These are phyloP conservation scores for Pyrenochaeta sp. DNA, from an alignment of 2,329 filamentous ascomycete species.

Conservation along the genomic window DNA sequence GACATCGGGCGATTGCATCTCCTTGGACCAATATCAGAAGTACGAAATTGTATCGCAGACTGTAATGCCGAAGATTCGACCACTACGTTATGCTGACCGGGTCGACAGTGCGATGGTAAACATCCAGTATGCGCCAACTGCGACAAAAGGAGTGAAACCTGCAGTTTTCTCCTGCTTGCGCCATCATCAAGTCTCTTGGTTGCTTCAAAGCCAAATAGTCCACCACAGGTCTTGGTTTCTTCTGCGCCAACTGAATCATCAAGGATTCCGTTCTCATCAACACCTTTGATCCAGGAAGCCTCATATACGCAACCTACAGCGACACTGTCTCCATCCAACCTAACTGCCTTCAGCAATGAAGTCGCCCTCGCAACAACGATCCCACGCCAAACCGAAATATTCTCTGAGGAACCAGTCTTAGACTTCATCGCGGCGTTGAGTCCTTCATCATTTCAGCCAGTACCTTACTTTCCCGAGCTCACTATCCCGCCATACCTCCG, in stretches of 20 bases:
- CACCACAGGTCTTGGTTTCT: conserved; percentile 7
- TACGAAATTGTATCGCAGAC: too few species aligned
- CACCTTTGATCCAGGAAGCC: conserved; percentile 5
- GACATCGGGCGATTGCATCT: too few species aligned
- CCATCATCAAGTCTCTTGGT: conserved; percentile 40
- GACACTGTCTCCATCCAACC: conserved; percentile 5
- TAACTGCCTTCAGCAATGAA: conserved; percentile 9
- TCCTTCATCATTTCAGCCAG: not conserved
- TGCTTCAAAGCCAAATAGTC: conserved; percentile 11
- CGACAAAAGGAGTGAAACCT: conserved; percentile 40
- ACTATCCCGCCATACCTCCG: conserved; percentile 32
- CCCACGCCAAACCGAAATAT: conserved; percentile 18
- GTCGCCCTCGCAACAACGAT: conserved; percentile 14
- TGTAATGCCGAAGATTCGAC: not conserved
- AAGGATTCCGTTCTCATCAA: not conserved
- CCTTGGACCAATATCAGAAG: not conserved
- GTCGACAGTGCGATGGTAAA: conserved; percentile 41
- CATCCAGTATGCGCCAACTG: conserved; percentile 46
- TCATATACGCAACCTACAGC: not conserved
- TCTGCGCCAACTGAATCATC: conserved; percentile 6
- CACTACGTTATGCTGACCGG: conserved; percentile 17
- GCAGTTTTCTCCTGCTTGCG: conserved; percentile 44
- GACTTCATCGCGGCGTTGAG: not conserved
- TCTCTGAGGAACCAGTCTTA: conserved; percentile 3
- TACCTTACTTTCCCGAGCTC: conserved; percentile 9